phyloP scores from a whole-genome alignment of 1,284 basidiomycete genomes.

The Athelia psychrophila region DNA sequence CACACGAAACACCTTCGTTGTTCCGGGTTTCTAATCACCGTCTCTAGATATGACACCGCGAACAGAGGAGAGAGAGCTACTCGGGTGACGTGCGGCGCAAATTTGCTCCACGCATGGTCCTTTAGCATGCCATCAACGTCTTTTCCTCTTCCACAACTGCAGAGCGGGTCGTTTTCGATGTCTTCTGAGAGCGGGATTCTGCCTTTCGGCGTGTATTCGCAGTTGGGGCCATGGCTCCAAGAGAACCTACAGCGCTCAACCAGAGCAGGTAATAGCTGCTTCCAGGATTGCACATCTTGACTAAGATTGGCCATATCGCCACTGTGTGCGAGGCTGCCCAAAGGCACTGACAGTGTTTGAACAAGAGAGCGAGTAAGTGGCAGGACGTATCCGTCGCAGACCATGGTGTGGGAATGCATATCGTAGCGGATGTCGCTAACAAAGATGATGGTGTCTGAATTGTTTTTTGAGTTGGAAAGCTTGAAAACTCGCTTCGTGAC shows the following conservation, averaged over 20 bases:
- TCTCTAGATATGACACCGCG: slow-evolving; percentile 40
- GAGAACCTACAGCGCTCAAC: slow-evolving; percentile 46
- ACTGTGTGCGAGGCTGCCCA: slow-evolving; percentile 7
- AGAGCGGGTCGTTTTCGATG: slow-evolving; percentile 34
- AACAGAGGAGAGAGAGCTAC: slow-evolving; percentile 48
- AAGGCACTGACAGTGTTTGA: slow-evolving; percentile 4
- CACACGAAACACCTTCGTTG: slow-evolving; percentile 23
- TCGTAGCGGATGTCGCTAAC: slow-evolving; percentile 42
- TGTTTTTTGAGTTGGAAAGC: slow-evolving; percentile 23
- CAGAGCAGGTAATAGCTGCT: slow-evolving; percentile 40
- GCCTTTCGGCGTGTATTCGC: slow-evolving; percentile 38
- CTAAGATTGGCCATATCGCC: slow-evolving; percentile 9
- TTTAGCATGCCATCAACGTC: slow-evolving; percentile 29
- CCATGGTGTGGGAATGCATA: slow-evolving; percentile 37
- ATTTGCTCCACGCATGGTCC: slow-evolving; percentile 25
- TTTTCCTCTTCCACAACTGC: slow-evolving; percentile 46
- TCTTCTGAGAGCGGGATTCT: slow-evolving; percentile 29
- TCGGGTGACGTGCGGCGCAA: slow-evolving; percentile 41
- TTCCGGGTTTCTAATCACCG: slow-evolving; percentile 17
- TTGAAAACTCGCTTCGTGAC: slow-evolving; percentile 21
- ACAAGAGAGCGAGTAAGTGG: slow-evolving; percentile 27
- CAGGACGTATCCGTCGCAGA: slow-evolving; percentile 41
- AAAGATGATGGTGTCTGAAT: slow-evolving; percentile 35
- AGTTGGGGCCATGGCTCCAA: slow-evolving; percentile 44
- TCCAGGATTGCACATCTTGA: slow-evolving; percentile 40